Percentiles rank a stretch among this genome's conserved stretches.
Evolutionary conservation across 257 asterid species (phyloP).

Genomic region (Parsonsia alboflavescens): DNA sequence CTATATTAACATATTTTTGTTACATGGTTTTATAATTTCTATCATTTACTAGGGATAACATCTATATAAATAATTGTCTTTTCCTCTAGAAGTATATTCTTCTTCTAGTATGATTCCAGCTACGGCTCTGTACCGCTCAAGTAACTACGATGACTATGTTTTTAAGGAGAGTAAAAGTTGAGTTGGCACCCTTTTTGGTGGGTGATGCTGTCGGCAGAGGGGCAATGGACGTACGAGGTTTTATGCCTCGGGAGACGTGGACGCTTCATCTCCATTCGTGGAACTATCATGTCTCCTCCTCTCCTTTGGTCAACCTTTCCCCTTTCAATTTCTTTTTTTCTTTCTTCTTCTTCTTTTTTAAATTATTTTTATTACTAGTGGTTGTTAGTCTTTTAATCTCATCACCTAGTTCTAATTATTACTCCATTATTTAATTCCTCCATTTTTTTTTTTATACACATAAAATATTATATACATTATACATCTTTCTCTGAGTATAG

Average conservation of each 20-base stretch:
- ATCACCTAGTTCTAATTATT: too few species aligned
- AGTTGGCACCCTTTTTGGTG: not conserved
- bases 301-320: conserved; percentile 33
- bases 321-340: not conserved
- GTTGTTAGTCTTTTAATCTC: too few species aligned
- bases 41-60: too few species aligned
- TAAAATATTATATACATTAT: too few species aligned
- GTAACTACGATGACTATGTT: not conserved
- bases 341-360: too few species aligned
- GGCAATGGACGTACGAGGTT: conserved; percentile 39
- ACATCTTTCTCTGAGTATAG: too few species aligned
- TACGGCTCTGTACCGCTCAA: not conserved
- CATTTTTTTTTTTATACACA: not conserved
- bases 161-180: conserved; percentile 24
- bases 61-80: too few species aligned
- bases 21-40: too few species aligned
- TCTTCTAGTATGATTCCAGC: too few species aligned
- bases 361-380: too few species aligned
- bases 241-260: conserved; percentile 38
- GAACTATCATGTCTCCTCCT: not conserved
- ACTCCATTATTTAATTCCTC: not conserved
- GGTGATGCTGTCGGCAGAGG: conserved; percentile 42
- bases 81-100: too few species aligned
- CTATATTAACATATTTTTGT: too few species aligned
- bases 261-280: conserved; percentile 38